phyloP scores from a whole-genome alignment of 768 basidiomycete species.

The Lentinula raphanica region DNA sequence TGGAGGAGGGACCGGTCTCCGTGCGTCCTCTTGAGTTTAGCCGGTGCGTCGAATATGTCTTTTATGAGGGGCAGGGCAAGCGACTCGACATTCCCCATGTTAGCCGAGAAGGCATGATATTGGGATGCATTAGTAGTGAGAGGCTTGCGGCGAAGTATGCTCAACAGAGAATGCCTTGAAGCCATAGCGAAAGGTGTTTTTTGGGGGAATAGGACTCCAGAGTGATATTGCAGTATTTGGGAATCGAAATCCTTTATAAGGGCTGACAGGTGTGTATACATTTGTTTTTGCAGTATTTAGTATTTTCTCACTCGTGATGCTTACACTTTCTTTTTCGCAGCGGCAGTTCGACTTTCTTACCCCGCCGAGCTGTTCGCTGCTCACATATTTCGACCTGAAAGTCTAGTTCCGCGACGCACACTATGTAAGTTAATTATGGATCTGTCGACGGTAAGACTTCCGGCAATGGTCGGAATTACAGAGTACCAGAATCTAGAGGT shows the following conservation, averaged over 20 bases:
- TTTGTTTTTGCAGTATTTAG: constrained; percentile 1
- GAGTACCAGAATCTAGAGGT: background rate
- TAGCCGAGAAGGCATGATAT: background rate
- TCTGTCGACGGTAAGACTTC: background rate
- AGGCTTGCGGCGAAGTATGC: background rate
- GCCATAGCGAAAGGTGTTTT: background rate
- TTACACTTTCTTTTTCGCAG: too few relatives aligned
- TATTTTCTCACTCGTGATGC: background rate
- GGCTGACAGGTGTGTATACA: background rate
- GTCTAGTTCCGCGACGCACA: background rate
- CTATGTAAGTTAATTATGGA: background rate
- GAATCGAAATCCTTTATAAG: constrained; percentile 6
- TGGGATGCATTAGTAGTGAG: background rate
- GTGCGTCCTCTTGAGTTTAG: constrained; percentile 31
- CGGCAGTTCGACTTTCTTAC: too few relatives aligned
- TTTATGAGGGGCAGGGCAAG: constrained; percentile 26
- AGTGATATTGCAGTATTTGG: constrained; percentile 4
- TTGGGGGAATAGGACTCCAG: background rate
- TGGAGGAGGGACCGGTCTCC: constrained; percentile 15
- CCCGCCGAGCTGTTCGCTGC: background rate
- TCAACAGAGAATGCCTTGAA: background rate
- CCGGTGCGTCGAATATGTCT: constrained; percentile 50
- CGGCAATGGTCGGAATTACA: background rate
- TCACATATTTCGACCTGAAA: background rate
- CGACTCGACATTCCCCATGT: constrained; percentile 14